Evolutionary conservation across 352 stramenopile genomes (phyloP), one percentile per base, ranked within the genome.

Genomic region (Phytophthora sojae): DNA sequence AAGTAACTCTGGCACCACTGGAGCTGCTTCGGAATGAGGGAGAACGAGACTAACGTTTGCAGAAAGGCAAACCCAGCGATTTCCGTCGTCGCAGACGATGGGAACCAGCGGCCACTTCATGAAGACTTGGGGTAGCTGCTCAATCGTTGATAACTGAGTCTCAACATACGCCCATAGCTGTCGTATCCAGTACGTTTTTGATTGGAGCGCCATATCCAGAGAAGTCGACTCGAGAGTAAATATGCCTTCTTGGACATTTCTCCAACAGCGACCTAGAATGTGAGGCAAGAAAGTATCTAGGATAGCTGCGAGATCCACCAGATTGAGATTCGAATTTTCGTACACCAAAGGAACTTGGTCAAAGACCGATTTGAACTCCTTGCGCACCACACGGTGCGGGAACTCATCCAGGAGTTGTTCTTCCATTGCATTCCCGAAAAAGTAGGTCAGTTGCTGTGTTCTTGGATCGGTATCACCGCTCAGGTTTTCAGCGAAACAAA

Each of bases 151-250:
- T 60, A 91, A 56, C 1, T 74, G 75, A 35, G 62, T 65, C 21
- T 90, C 79, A 26, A 85, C 58, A 62, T 90, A 91, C 35, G 58
- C 70, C 84, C 84, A 92, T 42, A 86, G 64, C 9, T 82, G 64
- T 8, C 64, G 67, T 30, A 89, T 45, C 84, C 84, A 92, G n/a
- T 86, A 70, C 19, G 74, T 53, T 8, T 30, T 80, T 23, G 73
- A 32, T 60, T 57, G 64, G 17, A n/a, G n/a, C 5, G 19, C 58
- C 4, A 73, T 49, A 42, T 19, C 26, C 30, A 64, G 42, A 14
- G 57, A 64, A 23, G 58, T 29, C 1, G 61, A 30, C 6, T 76
- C 25, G 53, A 88, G 51, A 35, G 65, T 54, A 54, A 82, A 83
- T 5, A 86, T 29, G 23, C 71, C 68, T 15, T 76, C 72, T 2